Evolutionary conservation across 805 yeast genomes (phyloP), one percentile per base, ranked within the genome.

Genomic region (Brettanomyces anomalus): DNA sequence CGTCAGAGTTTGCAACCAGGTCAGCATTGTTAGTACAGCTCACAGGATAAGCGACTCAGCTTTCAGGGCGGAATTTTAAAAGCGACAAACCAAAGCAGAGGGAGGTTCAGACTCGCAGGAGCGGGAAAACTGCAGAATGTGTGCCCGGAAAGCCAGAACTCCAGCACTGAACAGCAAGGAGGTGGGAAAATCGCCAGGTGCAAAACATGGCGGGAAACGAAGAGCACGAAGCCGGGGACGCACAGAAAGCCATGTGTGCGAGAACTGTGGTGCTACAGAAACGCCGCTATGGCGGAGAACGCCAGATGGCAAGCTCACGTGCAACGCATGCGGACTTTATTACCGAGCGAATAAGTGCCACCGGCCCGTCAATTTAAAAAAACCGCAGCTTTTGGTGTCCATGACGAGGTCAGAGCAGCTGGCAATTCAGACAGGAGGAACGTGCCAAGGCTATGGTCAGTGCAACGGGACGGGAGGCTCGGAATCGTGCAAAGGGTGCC

Each of bases 401-500:
- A 53, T 75, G n/a, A 54, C 63, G 11, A 58, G 63, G 33, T 56
- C 49, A n/a, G 63, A 65, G 24, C 31, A 39, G 18, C 21, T 21
- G 11, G 16, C 37, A 19, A 13, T 33, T 5, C 42, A 47, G 4
- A 50, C 50, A 15, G 44, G 45, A 3, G 88, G 87, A 2, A 68
- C 80, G 4, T 82, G 89, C 52, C 73, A 78, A 31, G 89, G 89
- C 2, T 81, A 79, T 49, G 88, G 95, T 4, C 71, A 78, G 46
- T 85, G 95, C 60, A 85, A 85, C 54, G 95, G 95, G 3, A 85
- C 89, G 3, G 95, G 95, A 5, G 95, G 95, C 1, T 62, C 87
- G 3, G 70, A 71, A 5, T 86, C 86, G 3, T 85, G 95, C 60
- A 70, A 76, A 48, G 88, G 89, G 2, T 85, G 95, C 56, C 93